phyloP scores from a whole-genome alignment of 2,329 filamentous ascomycete species.

The Colletotrichum caudatum region DNA sequence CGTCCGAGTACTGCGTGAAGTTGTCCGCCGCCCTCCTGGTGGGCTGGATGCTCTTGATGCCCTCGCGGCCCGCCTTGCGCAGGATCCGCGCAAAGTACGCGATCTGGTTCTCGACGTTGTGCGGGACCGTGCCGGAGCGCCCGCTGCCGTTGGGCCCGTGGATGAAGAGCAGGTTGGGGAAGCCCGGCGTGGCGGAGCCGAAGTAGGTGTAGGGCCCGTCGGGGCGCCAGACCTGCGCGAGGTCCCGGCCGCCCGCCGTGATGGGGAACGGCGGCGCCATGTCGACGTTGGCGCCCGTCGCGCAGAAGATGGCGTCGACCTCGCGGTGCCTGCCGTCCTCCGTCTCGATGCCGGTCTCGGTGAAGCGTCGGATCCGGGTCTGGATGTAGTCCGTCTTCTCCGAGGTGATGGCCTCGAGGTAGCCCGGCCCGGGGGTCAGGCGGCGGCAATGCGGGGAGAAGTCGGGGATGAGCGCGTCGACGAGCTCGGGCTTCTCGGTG shows the following conservation, averaged over 20 bases:
- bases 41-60: conserved; percentile 72
- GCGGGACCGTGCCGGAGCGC: conserved; percentile 74
- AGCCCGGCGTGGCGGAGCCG: conserved; percentile 71
- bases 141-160: conserved; percentile 71
- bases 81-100: conserved; percentile 75
- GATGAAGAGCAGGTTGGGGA: conserved; percentile 76
- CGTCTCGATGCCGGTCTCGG: conserved; percentile 69
- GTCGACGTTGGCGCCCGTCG: conserved; percentile 74
- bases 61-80: conserved; percentile 74
- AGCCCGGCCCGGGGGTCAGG: conserved; percentile 74
- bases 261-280: conserved; percentile 72
- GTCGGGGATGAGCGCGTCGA: conserved; percentile 68
- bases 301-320: conserved; percentile 75
- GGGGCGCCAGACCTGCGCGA: conserved; percentile 68
- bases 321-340: conserved; percentile 66
- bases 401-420: conserved; percentile 72
- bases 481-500: conserved; percentile 65
- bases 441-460: conserved; percentile 75
- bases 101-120: conserved; percentile 74
- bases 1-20: conserved; percentile 69
- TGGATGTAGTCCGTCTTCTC: conserved; percentile 73
- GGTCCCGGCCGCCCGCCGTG: conserved; percentile 63
- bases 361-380: conserved; percentile 69
- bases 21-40: conserved; percentile 71
- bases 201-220: conserved; percentile 75